Percentiles rank a stretch among this genome's conserved stretches.
Conservation (phyloP, 2,329 filamentous ascomycete genomes). For the Neofusicoccum laricinum region DNA sequence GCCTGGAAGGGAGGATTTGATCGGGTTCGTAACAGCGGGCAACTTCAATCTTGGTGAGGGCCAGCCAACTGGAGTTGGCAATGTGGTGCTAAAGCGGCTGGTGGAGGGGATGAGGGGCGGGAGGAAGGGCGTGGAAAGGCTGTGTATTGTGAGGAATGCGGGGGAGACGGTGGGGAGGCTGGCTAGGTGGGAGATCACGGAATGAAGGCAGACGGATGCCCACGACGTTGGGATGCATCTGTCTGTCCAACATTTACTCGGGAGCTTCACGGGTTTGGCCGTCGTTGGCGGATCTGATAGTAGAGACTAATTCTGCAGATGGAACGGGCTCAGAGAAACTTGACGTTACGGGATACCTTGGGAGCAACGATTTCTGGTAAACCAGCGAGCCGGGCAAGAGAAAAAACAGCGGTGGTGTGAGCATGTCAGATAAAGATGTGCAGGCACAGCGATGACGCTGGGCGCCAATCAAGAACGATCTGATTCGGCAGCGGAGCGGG, state of each 20-base stretch:
- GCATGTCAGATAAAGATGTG: too few relatives aligned
- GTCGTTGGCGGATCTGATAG: too few relatives aligned
- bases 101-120: constrained; percentile 41
- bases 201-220: too few relatives aligned
- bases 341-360: too few relatives aligned
- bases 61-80: constrained; percentile 71
- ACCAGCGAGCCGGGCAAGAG: too few relatives aligned
- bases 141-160: constrained; percentile 79
- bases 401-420: too few relatives aligned
- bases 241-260: too few relatives aligned
- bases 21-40: constrained; percentile 88
- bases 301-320: too few relatives aligned
- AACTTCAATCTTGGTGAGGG: constrained; percentile 78
- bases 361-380: too few relatives aligned
- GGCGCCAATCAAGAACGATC: background rate
- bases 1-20: constrained; percentile 71
- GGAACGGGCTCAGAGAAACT: too few relatives aligned
- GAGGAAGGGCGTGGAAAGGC: constrained; percentile 32
- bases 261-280: too few relatives aligned
- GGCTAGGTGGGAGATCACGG: constrained; percentile 64
- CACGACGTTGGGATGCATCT: too few relatives aligned
- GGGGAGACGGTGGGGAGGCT: constrained; percentile 78
- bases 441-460: background rate
- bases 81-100: constrained; percentile 61
- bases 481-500: background rate